phyloP scores from a whole-genome alignment of 1,284 basidiomycete species.

The Coniferiporia weirii region DNA sequence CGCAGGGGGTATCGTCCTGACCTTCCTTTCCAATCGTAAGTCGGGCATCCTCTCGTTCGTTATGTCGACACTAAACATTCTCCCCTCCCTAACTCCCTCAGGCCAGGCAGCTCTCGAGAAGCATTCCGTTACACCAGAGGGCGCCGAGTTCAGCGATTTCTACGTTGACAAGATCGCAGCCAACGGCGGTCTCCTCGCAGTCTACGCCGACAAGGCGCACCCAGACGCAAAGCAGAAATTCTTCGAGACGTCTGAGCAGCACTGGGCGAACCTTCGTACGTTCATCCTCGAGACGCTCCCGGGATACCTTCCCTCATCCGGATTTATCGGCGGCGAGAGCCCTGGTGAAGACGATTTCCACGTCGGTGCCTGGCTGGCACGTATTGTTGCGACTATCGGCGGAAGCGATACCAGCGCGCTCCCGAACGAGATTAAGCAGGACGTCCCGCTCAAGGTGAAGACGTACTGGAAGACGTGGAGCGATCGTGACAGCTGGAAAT shows the following conservation, averaged over 20 bases:
- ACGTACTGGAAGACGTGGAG: constrained; percentile 47
- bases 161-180: constrained; percentile 44
- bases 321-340: constrained; percentile 43
- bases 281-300: constrained; percentile 41
- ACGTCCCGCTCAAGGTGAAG: constrained; percentile 36
- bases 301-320: constrained; percentile 34
- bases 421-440: constrained; percentile 31
- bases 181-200: constrained; percentile 42
- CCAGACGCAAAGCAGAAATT: constrained; percentile 34
- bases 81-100: constrained; percentile 14
- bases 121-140: constrained; percentile 37
- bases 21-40: constrained; percentile 44
- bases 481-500: constrained; percentile 51
- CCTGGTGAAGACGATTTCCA: constrained; percentile 55
- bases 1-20: constrained; percentile 30
- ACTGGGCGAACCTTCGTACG: constrained; percentile 35
- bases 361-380: constrained; percentile 46
- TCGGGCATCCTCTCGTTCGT: constrained; percentile 24
- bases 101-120: constrained; percentile 41
- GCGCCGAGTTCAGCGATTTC: constrained; percentile 44
- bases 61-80: constrained; percentile 1
- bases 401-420: constrained; percentile 27
- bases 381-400: constrained; percentile 28
- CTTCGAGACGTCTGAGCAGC: constrained; percentile 35
- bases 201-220: constrained; percentile 38